Conservation (phyloP, 805 yeast genomes). For the Tetrapisispora arboricola region DNA sequence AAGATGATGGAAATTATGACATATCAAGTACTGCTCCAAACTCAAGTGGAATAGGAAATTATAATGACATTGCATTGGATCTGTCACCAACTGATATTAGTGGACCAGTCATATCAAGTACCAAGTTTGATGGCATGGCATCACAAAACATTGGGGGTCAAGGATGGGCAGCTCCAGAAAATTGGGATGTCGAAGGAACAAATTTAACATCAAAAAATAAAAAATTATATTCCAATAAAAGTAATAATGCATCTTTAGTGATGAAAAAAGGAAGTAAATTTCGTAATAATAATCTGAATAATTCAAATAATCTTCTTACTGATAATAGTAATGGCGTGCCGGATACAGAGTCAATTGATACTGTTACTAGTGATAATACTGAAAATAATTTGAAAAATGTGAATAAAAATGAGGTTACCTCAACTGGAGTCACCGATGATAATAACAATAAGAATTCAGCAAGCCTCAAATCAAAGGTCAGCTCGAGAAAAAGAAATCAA, state of each 20-base stretch:
- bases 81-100: slow-evolving; percentile 2
- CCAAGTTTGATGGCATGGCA: neutral
- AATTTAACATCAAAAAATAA: slow-evolving; percentile 3
- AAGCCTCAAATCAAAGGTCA: neutral
- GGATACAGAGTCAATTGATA: neutral
- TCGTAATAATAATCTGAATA: slow-evolving; percentile 9
- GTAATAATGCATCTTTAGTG: slow-evolving; percentile 2
- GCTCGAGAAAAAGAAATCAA: slow-evolving; percentile 1
- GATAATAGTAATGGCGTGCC: neutral
- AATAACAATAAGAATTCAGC: neutral
- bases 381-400: neutral
- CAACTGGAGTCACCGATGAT: no score
- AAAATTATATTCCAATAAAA: slow-evolving; percentile 4
- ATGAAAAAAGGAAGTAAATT: slow-evolving; percentile 4
- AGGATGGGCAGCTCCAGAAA: slow-evolving; percentile 49
- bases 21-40: neutral
- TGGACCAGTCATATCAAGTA: neutral
- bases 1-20: neutral
- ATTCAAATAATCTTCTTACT: no score
- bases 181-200: slow-evolving; percentile 45
- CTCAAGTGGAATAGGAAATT: neutral
- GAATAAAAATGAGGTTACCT: neutral
- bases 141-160: neutral
- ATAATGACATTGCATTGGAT: neutral
- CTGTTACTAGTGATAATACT: neutral